A percentile compares a stretch with the other conserved stretches of the same genome.
These are phyloP conservation scores for Penicillium sp. DNA, from an alignment of 2,329 filamentous ascomycete genomes.

Conservation along the genomic window DNA sequence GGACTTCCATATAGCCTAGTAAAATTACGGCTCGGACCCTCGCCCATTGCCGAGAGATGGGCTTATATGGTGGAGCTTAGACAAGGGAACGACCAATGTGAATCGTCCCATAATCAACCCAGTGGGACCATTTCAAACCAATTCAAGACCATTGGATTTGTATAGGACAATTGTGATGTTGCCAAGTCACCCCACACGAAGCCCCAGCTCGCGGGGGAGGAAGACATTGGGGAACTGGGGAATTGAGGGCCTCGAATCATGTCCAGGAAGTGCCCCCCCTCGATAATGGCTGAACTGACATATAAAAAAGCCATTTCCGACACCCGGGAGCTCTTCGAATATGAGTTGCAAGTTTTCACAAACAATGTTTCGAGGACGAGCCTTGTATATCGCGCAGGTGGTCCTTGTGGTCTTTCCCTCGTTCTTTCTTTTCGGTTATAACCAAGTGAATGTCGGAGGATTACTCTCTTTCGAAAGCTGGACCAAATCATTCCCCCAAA, in stretches of 20 bases:
- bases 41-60: background rate
- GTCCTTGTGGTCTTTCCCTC: slow-evolving; percentile 3
- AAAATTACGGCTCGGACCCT: background rate
- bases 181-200: background rate
- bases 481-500: slow-evolving; percentile 8
- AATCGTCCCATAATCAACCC: no score
- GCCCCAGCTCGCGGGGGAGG: background rate
- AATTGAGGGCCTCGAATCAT: background rate
- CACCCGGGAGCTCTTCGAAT: background rate
- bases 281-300: background rate
- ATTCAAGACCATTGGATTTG: background rate
- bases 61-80: background rate
- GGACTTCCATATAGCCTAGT: background rate
- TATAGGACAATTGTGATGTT: background rate
- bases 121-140: background rate
- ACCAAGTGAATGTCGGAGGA: slow-evolving; percentile 9
- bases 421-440: slow-evolving; percentile 6
- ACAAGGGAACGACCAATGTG: background rate
- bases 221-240: background rate
- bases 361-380: slow-evolving; percentile 4
- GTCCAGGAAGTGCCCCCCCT: background rate
- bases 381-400: slow-evolving; percentile 5
- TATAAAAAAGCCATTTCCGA: background rate
- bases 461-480: slow-evolving; percentile 6
- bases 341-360: background rate